These are phyloP conservation scores for Sarocladium oryzae DNA, from an alignment of 2,329 filamentous ascomycete genomes.

Conservation along the genomic window DNA sequence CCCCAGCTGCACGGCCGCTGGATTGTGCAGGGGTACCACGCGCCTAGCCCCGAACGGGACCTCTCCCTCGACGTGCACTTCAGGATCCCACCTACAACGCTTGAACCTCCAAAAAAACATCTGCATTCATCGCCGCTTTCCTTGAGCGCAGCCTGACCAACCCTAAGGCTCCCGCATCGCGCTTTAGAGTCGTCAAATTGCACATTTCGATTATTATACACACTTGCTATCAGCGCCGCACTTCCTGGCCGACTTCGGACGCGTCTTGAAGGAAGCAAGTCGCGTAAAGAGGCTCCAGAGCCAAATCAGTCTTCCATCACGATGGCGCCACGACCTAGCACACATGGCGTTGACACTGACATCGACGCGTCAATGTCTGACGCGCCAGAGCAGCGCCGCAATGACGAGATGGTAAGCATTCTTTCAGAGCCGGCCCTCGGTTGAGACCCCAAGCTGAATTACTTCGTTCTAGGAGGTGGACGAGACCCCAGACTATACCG, in stretches of 20 bases:
- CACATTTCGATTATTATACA: not conserved
- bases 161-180: not conserved
- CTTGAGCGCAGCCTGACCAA: not conserved
- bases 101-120: conserved; percentile 25
- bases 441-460: too few relatives aligned
- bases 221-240: not conserved
- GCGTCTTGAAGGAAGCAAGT: conserved; percentile 40
- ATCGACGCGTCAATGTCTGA: conserved; percentile 60
- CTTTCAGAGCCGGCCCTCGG: too few relatives aligned
- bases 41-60: conserved; percentile 25
- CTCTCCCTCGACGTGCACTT: conserved; percentile 26
- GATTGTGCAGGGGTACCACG: conserved; percentile 18
- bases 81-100: conserved; percentile 26
- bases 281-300: conserved; percentile 44
- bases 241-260: conserved; percentile 21
- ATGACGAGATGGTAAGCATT: conserved; percentile 42
- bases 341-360: conserved; percentile 49
- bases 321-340: conserved; percentile 49
- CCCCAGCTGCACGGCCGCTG: conserved; percentile 16
- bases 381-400: conserved; percentile 40
- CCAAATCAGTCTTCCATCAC: conserved; percentile 19
- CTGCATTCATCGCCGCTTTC: conserved; percentile 10
- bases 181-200: not conserved
- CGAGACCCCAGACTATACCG: conserved; percentile 60
- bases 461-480: conserved; percentile 53